A percentile compares a stretch with the other conserved stretches of the same genome.
Evolutionary conservation across 2,329 filamentous ascomycete species (phyloP).

Genomic region (Colletotrichum sansevieriae): DNA sequence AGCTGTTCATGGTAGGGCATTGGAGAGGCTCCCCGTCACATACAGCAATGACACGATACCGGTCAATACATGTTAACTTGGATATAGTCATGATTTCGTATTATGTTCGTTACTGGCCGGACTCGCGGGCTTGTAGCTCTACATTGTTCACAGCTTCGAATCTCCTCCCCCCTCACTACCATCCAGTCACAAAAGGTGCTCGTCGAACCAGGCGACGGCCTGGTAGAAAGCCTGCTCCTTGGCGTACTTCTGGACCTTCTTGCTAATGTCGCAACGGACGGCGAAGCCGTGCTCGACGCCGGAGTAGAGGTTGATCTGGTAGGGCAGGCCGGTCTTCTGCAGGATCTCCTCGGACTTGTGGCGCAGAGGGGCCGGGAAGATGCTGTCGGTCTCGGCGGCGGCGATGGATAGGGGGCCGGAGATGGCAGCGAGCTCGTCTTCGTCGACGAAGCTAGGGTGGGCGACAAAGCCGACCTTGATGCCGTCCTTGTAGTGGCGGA

Average conservation of each 20-base stretch:
- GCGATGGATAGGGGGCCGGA: constrained; percentile 77
- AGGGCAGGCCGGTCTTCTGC: constrained; percentile 67
- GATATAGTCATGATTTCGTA: constrained; percentile 2
- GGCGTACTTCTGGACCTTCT: constrained; percentile 72
- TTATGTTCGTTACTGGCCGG: not conserved
- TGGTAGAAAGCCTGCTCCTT: constrained; percentile 87
- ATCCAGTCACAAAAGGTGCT: constrained; percentile 60
- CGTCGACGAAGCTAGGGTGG: constrained; percentile 81
- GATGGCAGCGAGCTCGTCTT: constrained; percentile 75
- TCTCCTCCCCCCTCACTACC: not conserved
- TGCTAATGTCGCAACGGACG: constrained; percentile 73
- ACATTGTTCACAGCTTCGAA: constrained; percentile 13
- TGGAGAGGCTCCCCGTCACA: not conserved
- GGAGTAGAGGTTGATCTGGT: constrained; percentile 83
- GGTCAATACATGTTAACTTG: too few relatives aligned
- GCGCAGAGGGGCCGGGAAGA: constrained; percentile 74
- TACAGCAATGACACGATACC: too few relatives aligned
- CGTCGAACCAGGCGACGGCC: constrained; percentile 82
- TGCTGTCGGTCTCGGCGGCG: constrained; percentile 72
- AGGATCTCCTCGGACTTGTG: constrained; percentile 76
- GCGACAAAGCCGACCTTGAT: constrained; percentile 80
- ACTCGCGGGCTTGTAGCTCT: not conserved
- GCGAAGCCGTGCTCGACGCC: constrained; percentile 81
- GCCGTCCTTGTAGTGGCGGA: constrained; percentile 73
- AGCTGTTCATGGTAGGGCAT: too few relatives aligned